These are phyloP conservation scores for Casuarina cunninghamiana DNA, from an alignment of 306 rosid species.

Conservation along the genomic window DNA sequence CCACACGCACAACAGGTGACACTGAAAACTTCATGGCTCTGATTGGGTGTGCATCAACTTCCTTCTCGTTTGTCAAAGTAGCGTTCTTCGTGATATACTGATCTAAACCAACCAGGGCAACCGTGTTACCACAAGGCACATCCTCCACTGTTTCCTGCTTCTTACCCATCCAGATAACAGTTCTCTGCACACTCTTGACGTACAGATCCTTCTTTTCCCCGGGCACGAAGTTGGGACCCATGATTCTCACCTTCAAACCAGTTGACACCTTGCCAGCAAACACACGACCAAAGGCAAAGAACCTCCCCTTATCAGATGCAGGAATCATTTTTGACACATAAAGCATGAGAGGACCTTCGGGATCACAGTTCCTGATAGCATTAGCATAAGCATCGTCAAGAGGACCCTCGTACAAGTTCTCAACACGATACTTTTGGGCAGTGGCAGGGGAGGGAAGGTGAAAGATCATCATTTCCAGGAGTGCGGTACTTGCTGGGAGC, in stretches of 20 bases:
- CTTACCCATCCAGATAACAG: constrained; percentile 99
- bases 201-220: constrained; percentile 88
- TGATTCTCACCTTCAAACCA: constrained; percentile 91
- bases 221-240: constrained; percentile 95
- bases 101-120: constrained; percentile 87
- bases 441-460: constrained; percentile 80
- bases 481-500: constrained; percentile 83
- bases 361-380: constrained; percentile 85
- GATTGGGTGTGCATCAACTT: constrained; percentile 84
- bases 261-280: constrained; percentile 82
- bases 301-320: constrained; percentile 91
- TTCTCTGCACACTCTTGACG: constrained; percentile 84
- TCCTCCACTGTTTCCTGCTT: constrained; percentile 89
- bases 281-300: constrained; percentile 92
- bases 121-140: constrained; percentile 97
- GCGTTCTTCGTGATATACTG: constrained; percentile 95
- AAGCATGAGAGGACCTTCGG: constrained; percentile 93
- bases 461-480: constrained; percentile 91
- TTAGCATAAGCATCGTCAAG: constrained; percentile 74
- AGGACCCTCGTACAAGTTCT: constrained; percentile 94
- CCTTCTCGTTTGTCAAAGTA: constrained; percentile 90
- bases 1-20: constrained; percentile 89
- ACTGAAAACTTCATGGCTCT: constrained; percentile 95
- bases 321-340: constrained; percentile 98
- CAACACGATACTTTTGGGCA: constrained; percentile 94